Evolutionary conservation across 352 stramenopile species (phyloP).

Genomic region (Phytophthora sp.): DNA sequence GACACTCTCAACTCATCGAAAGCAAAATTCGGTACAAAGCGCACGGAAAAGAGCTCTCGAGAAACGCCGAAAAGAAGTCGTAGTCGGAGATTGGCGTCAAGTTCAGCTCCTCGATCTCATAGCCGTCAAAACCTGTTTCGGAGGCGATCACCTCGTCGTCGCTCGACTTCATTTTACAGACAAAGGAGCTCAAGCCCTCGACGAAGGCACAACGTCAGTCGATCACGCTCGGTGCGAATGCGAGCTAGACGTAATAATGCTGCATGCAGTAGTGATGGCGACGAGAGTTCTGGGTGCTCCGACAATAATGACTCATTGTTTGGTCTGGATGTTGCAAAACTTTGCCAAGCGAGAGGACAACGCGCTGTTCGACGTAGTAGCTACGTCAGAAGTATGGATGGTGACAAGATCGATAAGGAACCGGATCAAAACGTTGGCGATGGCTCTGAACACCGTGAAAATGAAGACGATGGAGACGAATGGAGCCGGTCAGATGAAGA

Average conservation of each 20-base stretch:
- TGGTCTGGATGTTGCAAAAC: slow-evolving; percentile 50
- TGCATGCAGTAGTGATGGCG: slow-evolving; percentile 7
- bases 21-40: background rate
- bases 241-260: slow-evolving; percentile 7
- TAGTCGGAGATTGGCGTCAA: slow-evolving; percentile 8
- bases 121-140: slow-evolving; percentile 11
- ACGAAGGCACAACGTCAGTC: slow-evolving; percentile 16
- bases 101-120: slow-evolving; percentile 1
- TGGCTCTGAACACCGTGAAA: slow-evolving; percentile 17
- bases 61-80: slow-evolving; percentile 1
- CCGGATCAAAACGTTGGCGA: background rate
- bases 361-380: slow-evolving; percentile 4
- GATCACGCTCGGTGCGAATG: slow-evolving; percentile 8
- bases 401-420: slow-evolving; percentile 16
- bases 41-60: slow-evolving; percentile 1
- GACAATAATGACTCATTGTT: slow-evolving; percentile 39
- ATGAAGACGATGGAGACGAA: slow-evolving; percentile 27
- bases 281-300: background rate
- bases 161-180: slow-evolving; percentile 8
- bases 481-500: slow-evolving; percentile 58
- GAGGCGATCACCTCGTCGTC: slow-evolving; percentile 7
- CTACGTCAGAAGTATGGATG: background rate
- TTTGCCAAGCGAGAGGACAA: slow-evolving; percentile 31
- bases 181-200: slow-evolving; percentile 8
- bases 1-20: slow-evolving; percentile 6